Base-by-base conservation (phyloP, 106 monocot species). In the Triglochin maritima region DNA sequence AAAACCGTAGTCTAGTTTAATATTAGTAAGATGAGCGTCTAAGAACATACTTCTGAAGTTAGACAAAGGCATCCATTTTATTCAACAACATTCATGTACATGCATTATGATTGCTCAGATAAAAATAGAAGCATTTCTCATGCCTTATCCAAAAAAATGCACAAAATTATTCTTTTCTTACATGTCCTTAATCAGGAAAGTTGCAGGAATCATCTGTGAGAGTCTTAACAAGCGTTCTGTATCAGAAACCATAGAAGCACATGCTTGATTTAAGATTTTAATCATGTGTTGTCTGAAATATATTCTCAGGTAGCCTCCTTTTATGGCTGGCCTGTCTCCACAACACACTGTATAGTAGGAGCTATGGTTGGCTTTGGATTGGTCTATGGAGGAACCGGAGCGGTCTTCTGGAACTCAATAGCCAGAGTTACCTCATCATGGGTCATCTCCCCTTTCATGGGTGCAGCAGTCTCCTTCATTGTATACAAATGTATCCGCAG, bases 311-410 rank as follows among this genome's bases (percentile, higher is more conserved):
- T 96, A 45, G 88, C 96, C 65, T 96, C 96, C 14, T 96, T 83
- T 60, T 96, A 80, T 58, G 96, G 96, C 62, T 96, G 88, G 96
- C 96, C 96, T 52, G 96, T 96, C 59, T 96, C 96, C 55, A 96
- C 96, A 9, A 96, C 96, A 44, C 96, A 96, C 56, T 96, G 96
- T 72, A 96, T 96, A 66, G 88, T 96, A 5, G 96, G 96, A 62
- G 83, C 96, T 47, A 96, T 96, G 96, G 96, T 96, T 52, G 96
- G 96, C 11, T 96, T 96, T 57, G 96, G 96, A n/a, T 64, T 96
- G 2, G 76, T 79, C 52, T 96, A 83, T 66, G 96, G 96, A 2
- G 96, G 96, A 17, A 58, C 84, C 15, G 80, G 80, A 42, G 96
- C 91, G 4, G 96, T 96, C 46, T 96, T 88, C 74, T 96, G 96